These are phyloP conservation scores for Xylaria hypoxylon DNA, from an alignment of 2,329 filamentous ascomycete species.

Conservation along the genomic window DNA sequence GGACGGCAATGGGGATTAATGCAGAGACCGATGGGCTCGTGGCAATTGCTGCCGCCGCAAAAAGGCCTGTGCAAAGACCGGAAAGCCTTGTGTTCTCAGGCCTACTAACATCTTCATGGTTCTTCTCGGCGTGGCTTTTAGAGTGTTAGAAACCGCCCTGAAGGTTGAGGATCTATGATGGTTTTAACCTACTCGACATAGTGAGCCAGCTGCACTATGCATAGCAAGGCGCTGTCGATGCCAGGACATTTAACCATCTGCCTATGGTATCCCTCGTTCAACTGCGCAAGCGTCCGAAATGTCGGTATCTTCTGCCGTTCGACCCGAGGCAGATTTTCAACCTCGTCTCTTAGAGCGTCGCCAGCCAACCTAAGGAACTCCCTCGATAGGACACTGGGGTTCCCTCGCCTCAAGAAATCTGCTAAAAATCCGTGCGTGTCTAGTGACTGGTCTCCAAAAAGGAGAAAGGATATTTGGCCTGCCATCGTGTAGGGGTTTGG, in stretches of 20 bases:
- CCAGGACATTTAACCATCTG: conserved; percentile 69
- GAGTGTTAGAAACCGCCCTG: conserved; percentile 46
- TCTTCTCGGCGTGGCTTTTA: conserved; percentile 63
- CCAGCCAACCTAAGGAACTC: conserved; percentile 71
- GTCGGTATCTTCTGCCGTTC: conserved; percentile 70
- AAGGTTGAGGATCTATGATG: background rate
- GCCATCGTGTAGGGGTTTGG: conserved; percentile 54
- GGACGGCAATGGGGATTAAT: conserved; percentile 71
- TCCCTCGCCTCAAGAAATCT: conserved; percentile 60
- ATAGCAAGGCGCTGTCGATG: conserved; percentile 73
- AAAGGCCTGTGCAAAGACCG: conserved; percentile 75
- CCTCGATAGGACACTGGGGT: conserved; percentile 65
- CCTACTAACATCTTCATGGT: conserved; percentile 64
- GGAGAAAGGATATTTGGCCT: conserved; percentile 65
- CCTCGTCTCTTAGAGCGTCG: conserved; percentile 69
- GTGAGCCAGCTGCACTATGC: conserved; percentile 73
- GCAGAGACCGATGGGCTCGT: conserved; percentile 71
- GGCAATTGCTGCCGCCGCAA: conserved; percentile 76
- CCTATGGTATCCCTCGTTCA: conserved; percentile 73
- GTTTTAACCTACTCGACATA: conserved; percentile 71
- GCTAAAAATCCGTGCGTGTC: conserved; percentile 74
- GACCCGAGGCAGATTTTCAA: conserved; percentile 65
- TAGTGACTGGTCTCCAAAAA: conserved; percentile 78
- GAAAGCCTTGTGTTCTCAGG: conserved; percentile 66
- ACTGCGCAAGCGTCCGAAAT: conserved; percentile 71